These are phyloP conservation scores for Trametes villosa DNA, from an alignment of 768 basidiomycete species.

Conservation along the genomic window DNA sequence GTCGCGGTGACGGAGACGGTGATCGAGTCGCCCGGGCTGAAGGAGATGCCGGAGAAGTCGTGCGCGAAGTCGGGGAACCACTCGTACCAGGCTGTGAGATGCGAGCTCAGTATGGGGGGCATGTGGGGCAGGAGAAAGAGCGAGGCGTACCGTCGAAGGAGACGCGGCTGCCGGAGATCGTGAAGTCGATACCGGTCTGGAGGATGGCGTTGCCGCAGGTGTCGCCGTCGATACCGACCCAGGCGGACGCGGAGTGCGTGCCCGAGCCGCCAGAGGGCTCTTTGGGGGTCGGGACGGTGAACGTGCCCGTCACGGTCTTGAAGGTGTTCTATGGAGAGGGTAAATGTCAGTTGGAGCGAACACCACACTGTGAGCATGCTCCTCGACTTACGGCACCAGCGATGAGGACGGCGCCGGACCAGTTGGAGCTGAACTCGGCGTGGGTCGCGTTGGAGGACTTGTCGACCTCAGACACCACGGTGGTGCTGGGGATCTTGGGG, in stretches of 20 bases:
- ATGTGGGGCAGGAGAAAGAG: neutral
- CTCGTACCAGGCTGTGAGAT: constrained; percentile 36
- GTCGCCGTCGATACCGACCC: constrained; percentile 45
- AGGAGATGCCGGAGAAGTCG: constrained; percentile 38
- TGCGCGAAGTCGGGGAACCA: constrained; percentile 40
- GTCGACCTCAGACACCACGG: neutral
- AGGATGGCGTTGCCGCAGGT: constrained; percentile 41
- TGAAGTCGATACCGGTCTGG: constrained; percentile 44
- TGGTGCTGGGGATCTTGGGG: constrained; percentile 2
- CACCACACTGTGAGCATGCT: neutral
- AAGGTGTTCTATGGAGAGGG: constrained; percentile 32
- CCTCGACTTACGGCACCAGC: constrained; percentile 26
- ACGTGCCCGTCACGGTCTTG: constrained; percentile 42
- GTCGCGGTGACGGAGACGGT: constrained; percentile 36
- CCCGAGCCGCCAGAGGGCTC: constrained; percentile 33
- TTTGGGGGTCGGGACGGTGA: constrained; percentile 38
- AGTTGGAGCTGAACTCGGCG: constrained; percentile 40
- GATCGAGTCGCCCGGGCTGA: constrained; percentile 36
- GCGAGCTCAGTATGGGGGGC: neutral
- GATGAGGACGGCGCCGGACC: constrained; percentile 41
- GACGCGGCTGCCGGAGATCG: constrained; percentile 25
- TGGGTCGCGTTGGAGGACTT: constrained; percentile 28
- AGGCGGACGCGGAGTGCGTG: constrained; percentile 38
- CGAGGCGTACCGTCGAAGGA: constrained; percentile 36
- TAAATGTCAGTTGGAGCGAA: neutral